phyloP scores from a whole-genome alignment of 176 grass and related monocot genomes.

The Avena insularis region DNA sequence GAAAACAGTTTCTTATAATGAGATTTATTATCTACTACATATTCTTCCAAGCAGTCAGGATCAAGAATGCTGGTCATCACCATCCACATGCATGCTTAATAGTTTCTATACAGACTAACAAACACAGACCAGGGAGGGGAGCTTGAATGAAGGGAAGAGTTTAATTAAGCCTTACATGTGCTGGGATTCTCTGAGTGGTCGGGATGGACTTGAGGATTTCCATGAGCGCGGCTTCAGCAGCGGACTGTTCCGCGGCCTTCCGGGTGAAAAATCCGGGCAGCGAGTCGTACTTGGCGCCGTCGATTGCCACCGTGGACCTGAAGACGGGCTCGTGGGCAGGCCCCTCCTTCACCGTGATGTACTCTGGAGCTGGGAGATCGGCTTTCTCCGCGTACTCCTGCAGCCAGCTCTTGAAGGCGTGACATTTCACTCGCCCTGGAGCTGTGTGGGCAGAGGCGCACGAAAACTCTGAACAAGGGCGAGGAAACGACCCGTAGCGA shows the following conservation, averaged over 20 bases:
- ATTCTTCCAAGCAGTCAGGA: background rate
- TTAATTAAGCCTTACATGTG: conserved; percentile 34
- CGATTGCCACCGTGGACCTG: conserved; percentile 73
- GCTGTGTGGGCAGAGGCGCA: background rate
- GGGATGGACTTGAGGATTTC: conserved; percentile 58
- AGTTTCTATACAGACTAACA: background rate
- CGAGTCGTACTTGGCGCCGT: conserved; percentile 68
- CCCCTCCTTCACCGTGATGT: conserved; percentile 81
- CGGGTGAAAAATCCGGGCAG: conserved; percentile 82
- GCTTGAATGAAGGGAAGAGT: background rate
- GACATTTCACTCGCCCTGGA: conserved; percentile 73
- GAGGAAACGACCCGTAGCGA: background rate
- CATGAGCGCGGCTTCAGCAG: conserved; percentile 77
- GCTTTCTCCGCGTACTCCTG: conserved; percentile 82
- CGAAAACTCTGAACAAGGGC: background rate
- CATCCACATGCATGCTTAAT: background rate
- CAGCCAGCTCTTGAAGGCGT: conserved; percentile 92
- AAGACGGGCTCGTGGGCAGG: conserved; percentile 88
- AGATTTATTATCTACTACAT: background rate
- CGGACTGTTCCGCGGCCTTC: conserved; percentile 87
- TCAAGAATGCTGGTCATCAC: background rate
- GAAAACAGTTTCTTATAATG: background rate
- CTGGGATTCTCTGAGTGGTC: conserved; percentile 21
- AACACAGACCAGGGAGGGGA: background rate
- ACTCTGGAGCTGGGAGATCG: conserved; percentile 67